These are phyloP conservation scores for Calonectria multiphialidica DNA, from an alignment of 2,329 filamentous ascomycete species.

Conservation along the genomic window DNA sequence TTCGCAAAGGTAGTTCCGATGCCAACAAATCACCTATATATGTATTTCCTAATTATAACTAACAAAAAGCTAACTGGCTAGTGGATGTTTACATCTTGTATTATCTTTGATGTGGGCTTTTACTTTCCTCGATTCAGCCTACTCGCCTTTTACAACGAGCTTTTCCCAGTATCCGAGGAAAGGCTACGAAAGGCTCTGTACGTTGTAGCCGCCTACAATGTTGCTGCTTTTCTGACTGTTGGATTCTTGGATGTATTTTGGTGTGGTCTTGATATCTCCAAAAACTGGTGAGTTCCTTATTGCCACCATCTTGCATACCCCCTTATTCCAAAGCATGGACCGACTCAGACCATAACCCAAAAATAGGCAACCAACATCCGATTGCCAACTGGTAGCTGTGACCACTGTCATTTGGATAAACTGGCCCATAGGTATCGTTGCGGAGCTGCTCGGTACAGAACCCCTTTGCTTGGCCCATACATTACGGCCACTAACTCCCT, in stretches of 20 bases:
- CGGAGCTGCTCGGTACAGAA: conserved; percentile 1
- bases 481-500: not conserved
- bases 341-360: not conserved
- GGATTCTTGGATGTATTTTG: not conserved
- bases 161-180: conserved; percentile 3
- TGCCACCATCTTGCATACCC: too few species aligned
- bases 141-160: not conserved
- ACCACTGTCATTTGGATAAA: not conserved
- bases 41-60: not conserved
- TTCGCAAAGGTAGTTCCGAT: not conserved
- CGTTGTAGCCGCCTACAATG: not conserved
- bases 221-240: not conserved
- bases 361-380: not conserved
- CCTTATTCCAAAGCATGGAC: too few species aligned
- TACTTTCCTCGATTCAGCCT: not conserved
- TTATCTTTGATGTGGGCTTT: conserved; percentile 2
- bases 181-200: not conserved
- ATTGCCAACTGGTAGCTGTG: not conserved
- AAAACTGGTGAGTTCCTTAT: not conserved
- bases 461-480: not conserved
- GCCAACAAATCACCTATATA: too few species aligned
- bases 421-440: not conserved
- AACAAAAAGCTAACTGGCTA: not conserved
- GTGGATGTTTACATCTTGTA: not conserved
- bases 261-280: not conserved